These are phyloP conservation scores for Trichophyton schoenleinii DNA, from an alignment of 2,329 filamentous ascomycete species.

Conservation along the genomic window DNA sequence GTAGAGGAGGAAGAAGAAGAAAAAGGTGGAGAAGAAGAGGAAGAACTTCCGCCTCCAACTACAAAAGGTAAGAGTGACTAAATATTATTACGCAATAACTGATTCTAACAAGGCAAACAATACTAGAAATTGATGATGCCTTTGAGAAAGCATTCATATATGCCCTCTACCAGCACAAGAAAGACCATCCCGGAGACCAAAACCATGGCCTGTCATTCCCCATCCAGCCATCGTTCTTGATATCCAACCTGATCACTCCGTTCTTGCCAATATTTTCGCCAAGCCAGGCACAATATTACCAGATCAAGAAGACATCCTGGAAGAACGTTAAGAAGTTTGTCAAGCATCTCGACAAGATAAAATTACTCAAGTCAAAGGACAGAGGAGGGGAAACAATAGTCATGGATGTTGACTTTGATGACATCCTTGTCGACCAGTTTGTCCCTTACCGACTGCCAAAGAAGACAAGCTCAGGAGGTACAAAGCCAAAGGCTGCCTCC, in stretches of 20 bases:
- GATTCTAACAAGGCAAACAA: neutral
- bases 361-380: slow-evolving; percentile 53
- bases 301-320: slow-evolving; percentile 59
- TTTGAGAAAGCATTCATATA: slow-evolving; percentile 54
- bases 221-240: slow-evolving; percentile 50
- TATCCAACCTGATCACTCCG: slow-evolving; percentile 53
- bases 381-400: slow-evolving; percentile 53
- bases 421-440: slow-evolving; percentile 43
- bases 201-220: slow-evolving; percentile 49
- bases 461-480: slow-evolving; percentile 24
- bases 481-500: slow-evolving; percentile 18
- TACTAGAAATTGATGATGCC: slow-evolving; percentile 52
- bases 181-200: slow-evolving; percentile 39
- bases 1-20: slow-evolving; percentile 28
- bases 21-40: slow-evolving; percentile 37
- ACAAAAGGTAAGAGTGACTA: slow-evolving; percentile 38
- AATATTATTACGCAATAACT: neutral
- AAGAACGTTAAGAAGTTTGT: slow-evolving; percentile 60
- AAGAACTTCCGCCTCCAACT: slow-evolving; percentile 31
- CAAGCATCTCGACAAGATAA: slow-evolving; percentile 52
- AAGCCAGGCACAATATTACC: slow-evolving; percentile 44
- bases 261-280: slow-evolving; percentile 49
- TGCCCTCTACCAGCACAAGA: slow-evolving; percentile 48
- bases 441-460: slow-evolving; percentile 51
- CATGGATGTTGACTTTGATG: slow-evolving; percentile 51